Conservation (phyloP, 176 grass and related monocot species). For the Eragrostis curvula region DNA sequence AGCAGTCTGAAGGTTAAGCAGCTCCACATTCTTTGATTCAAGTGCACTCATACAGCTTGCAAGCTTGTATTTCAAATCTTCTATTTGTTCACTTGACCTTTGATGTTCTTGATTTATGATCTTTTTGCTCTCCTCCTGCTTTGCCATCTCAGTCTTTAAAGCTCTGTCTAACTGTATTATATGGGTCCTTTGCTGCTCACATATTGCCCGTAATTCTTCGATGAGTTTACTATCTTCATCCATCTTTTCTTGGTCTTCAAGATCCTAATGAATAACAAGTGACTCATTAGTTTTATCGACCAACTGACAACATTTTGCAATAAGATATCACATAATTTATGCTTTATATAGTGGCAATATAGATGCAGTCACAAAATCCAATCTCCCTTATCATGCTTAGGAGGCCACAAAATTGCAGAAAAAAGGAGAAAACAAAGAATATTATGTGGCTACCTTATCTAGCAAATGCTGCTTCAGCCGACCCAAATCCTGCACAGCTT, state of each 20-base stretch:
- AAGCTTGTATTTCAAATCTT: constrained; percentile 81
- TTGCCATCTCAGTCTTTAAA: constrained; percentile 67
- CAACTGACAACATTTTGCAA: constrained; percentile 30
- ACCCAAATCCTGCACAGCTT: constrained; percentile 81
- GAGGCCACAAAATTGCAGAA: not conserved
- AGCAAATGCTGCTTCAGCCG: constrained; percentile 93
- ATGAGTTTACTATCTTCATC: constrained; percentile 88
- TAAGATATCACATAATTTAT: not conserved
- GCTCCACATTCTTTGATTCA: constrained; percentile 84
- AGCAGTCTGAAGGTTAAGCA: constrained; percentile 96
- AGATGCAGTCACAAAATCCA: not conserved
- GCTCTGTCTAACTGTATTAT: constrained; percentile 85
- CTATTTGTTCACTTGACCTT: constrained; percentile 79
- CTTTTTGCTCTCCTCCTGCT: constrained; percentile 75
- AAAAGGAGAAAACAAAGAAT: not conserved
- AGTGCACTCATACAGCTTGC: constrained; percentile 73
- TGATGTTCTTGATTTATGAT: constrained; percentile 66
- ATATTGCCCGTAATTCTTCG: constrained; percentile 68
- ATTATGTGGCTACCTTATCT: constrained; percentile 68
- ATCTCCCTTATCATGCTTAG: constrained; percentile 8
- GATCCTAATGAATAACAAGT: constrained; percentile 60
- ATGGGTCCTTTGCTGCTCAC: constrained; percentile 72
- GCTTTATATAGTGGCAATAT: not conserved
- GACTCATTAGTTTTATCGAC: constrained; percentile 17
- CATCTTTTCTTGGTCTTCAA: constrained; percentile 98